Base-by-base conservation (phyloP, 371 early-diverging fungal genomes). In the Blakeslea trispora region DNA sequence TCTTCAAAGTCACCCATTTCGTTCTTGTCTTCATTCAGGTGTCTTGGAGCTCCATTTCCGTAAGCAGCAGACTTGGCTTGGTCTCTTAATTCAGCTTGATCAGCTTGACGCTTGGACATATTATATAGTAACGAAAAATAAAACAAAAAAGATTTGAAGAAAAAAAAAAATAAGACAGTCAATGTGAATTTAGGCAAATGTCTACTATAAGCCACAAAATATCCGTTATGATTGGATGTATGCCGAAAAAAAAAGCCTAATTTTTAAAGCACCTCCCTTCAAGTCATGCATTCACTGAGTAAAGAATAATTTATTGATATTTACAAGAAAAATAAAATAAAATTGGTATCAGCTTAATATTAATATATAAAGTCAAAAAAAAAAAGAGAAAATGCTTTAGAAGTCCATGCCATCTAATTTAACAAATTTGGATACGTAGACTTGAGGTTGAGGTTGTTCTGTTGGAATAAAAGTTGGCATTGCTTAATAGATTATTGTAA, bases 1-100 rank as follows among this genome's bases (percentile, higher is more conserved):
- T 98, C 98, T 72, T 98, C 98, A 62, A 96, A 98, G 67, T 94
- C 95, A 63, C 96, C 96, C 91, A 95, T 92, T 14, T 79, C 92
- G 45, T 87, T 89, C 53, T 85, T 82, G 46, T 75, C 73, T 32
- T 74, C 72, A 24, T 57, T 14, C 41, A 55, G 53, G 42, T 63
- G 64, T 47, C 64, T 59, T 19, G 68, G 64, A 42, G 51, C 61
- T 34, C 77, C 76, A 22, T 55, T 64, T 22, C 61, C 66, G 23
- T 76, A 69, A 46, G 76, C 72, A 50, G 68, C 48, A 22, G 71
- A 51, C 56, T 80, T 80, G 57, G 67, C 66, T 54, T 73, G 69
- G 55, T 79, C 69, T 53, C 77, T 74, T 49, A 72, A 66, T 50
- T 80, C 79, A 58, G 75, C 70, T 42, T 69, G 76, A 58, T 82